Evolutionary conservation across 441 rosid genomes (phyloP).

Genomic region (Brassica hybrid): DNA sequence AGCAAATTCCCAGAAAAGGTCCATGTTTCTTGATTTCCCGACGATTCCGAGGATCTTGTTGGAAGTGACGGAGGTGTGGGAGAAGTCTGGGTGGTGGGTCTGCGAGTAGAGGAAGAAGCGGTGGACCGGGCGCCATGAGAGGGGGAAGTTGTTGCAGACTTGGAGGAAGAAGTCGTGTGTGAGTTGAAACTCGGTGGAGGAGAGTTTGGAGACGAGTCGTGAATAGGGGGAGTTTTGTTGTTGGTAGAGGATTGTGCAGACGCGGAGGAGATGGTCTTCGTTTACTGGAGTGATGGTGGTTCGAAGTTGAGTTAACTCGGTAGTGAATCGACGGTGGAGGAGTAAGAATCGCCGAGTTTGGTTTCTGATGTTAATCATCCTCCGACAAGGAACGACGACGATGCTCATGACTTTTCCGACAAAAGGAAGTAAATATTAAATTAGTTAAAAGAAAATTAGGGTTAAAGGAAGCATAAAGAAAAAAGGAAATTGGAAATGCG

Average conservation of each 20-base stretch:
- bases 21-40: slow-evolving; percentile 74
- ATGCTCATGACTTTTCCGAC: neutral
- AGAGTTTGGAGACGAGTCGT: slow-evolving; percentile 66
- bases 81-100: slow-evolving; percentile 43
- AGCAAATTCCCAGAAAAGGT: slow-evolving; percentile 71
- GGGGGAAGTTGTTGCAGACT: slow-evolving; percentile 82
- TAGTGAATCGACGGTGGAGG: slow-evolving; percentile 37
- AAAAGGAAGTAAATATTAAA: neutral
- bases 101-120: slow-evolving; percentile 75
- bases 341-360: slow-evolving; percentile 10
- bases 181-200: slow-evolving; percentile 48
- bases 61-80: slow-evolving; percentile 59
- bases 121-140: slow-evolving; percentile 84
- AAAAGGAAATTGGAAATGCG: slow-evolving; percentile 96
- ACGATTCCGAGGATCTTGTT: slow-evolving; percentile 69
- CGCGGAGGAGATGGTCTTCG: slow-evolving; percentile 62
- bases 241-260: slow-evolving; percentile 83
- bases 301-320: slow-evolving; percentile 32
- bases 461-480: too few relatives aligned
- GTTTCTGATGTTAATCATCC: slow-evolving; percentile 35
- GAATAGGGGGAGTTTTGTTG: slow-evolving; percentile 69
- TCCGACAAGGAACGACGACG: slow-evolving; percentile 24
- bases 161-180: slow-evolving; percentile 85
- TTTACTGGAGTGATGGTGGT: slow-evolving; percentile 47
- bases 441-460: neutral